Base-by-base conservation (phyloP, 139 green algal species). In the Chlamydomonas urium region DNA sequence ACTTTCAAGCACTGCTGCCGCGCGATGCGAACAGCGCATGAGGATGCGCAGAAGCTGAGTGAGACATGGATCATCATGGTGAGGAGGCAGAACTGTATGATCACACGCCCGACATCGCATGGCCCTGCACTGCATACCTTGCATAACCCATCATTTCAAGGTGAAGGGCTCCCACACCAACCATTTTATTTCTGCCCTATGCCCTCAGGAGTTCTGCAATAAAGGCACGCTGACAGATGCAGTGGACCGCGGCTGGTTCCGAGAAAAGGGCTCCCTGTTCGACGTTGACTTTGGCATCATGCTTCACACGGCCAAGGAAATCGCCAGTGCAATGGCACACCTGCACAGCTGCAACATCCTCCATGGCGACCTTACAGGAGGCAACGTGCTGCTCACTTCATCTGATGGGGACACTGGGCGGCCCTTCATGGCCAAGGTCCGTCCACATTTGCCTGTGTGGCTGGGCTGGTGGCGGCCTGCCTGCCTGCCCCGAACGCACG, bases 291-390 rank as follows among this genome's bases (percentile, higher is more conserved):
- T 35, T 28, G 29, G 48, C 47, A 1, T 31, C 1, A 10, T 84
- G 2, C 8, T 80, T 1, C 14, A 48, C 10, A 82, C 79, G 0
- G 85, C 78, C 1, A 42, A 45, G 17, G 83, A 92, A 71, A 67
- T 90, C 28, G 85, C 83, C 47, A 42, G 42, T 0, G 87, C 83
- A 1, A 79, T 90, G 74, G 59, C 71, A 4, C 90, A 90, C 76
- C 74, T 92, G 65, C 87, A 92, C 76, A 29, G 21, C 23, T 48
- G 47, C 21, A 75, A 63, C 71, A 74, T 92, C 10, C 69, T 91
- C 56, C 87, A 92, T 60, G 83, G 81, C 0, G 88, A 91, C 69
- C 83, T 89, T 14, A 91, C 78, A 42, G 76, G 81, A 31, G 78
- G 71, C 73, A 89, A 91, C 65, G 63, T 88, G 47, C 71, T 88